Evolutionary conservation across 108 stramenopile species (phyloP), one percentile per base, ranked within the genome.

Genomic region (Skeletonema potamos): DNA sequence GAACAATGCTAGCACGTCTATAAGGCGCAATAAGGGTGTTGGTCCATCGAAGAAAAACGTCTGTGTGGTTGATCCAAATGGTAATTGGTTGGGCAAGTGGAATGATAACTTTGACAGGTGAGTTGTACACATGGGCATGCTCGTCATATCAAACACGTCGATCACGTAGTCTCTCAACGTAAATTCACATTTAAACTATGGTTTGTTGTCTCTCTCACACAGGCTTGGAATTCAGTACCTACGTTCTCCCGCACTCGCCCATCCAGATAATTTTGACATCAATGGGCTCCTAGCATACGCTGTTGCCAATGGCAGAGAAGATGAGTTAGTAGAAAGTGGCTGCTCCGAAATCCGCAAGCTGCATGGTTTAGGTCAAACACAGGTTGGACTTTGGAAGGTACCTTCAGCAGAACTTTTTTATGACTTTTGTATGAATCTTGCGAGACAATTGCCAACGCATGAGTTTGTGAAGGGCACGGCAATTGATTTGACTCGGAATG

Each of bases 201-300:
- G n/a, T n/a, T n/a, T n/a, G n/a, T 34, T 54, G 29, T 13, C 28
- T 34, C n/a, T 33, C 29, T 41, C 27, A 6, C 43, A 13, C 61
- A 70, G 69, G 6, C 70, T 92, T 18, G 66, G 72, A 3, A 92
- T 92, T 68, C 26, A 73, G 41, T 73, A 63, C 57, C 76, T 92
- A 15, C 82, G 91, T 3, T 89, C 91, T 4, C 88, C 91, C 6
- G 80, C 82, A 12, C 46, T 87, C 62, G 91, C 91, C 12, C 91
- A 92, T 70, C 86, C 88, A 5, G 74, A 88, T 64, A 30, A 80
- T 24, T 92, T 88, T 66, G 86, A 87, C 56, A 26, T 28, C 15
- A 79, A 76, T 54, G 62, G 86, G 2, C 69, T 92, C 20, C 58
- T 87, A 27, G 79, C 84, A 2, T 92, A 84, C 68, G 90, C 90